A percentile compares a stretch with the other conserved stretches of the same genome.
phyloP scores from a whole-genome alignment of 2,329 filamentous ascomycete species.

The Tolypocladium ovalisporum region DNA sequence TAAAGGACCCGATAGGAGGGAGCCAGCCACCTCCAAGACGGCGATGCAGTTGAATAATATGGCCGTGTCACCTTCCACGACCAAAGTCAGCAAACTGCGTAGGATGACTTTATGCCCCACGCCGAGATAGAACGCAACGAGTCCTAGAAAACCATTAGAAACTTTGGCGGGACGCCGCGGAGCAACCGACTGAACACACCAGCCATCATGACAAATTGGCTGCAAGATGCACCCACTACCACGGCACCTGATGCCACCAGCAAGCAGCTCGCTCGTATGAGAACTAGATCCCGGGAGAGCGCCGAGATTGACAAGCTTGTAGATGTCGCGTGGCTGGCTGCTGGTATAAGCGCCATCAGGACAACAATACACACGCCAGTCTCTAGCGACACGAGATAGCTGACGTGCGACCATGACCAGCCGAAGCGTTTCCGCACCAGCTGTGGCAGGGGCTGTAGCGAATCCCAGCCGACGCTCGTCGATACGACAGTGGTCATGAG shows the following conservation, averaged over 20 bases:
- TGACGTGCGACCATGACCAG: conserved; percentile 3
- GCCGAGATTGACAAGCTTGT: background rate
- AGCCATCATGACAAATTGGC: background rate
- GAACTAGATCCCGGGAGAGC: background rate
- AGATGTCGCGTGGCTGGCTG: background rate
- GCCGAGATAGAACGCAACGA: background rate
- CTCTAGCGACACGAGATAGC: background rate
- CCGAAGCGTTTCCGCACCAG: conserved; percentile 4
- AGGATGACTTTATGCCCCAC: background rate
- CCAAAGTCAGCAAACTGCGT: background rate
- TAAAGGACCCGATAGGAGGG: background rate
- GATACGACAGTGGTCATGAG: background rate
- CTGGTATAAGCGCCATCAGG: background rate
- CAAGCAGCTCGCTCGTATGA: background rate
- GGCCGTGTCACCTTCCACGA: background rate
- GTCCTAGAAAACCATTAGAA: background rate
- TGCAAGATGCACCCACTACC: background rate
- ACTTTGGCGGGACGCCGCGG: background rate
- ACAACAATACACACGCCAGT: background rate
- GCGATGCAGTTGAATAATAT: background rate
- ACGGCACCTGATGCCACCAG: background rate
- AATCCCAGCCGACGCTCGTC: background rate
- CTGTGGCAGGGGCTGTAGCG: background rate
- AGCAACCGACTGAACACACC: background rate
- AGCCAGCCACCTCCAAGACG: background rate